Conservation (phyloP, 352 stramenopile genomes). For the Globisporangium yorkense region DNA sequence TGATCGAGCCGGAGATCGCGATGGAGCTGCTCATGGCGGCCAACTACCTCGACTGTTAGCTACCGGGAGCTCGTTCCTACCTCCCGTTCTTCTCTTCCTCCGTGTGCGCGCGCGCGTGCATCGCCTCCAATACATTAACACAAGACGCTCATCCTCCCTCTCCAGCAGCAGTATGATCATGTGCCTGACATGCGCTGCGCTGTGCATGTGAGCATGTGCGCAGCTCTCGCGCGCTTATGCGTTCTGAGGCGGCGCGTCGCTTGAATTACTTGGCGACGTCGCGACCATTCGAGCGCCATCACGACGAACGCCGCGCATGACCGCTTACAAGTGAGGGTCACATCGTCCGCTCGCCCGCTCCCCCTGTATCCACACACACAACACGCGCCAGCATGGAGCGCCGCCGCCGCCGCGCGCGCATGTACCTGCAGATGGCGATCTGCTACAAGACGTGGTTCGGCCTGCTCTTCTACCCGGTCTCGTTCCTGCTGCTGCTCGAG, state of each 20-base stretch:
- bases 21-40: conserved; percentile 96
- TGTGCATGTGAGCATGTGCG: too few species aligned
- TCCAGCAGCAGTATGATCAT: too few species aligned
- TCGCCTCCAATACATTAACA: too few species aligned
- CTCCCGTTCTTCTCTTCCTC: background rate
- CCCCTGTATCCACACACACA: background rate
- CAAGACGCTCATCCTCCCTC: too few species aligned
- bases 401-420: conserved; percentile 29
- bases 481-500: conserved; percentile 47
- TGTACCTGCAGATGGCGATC: conserved; percentile 56
- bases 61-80: background rate
- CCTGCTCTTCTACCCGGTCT: conserved; percentile 55
- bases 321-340: too few species aligned
- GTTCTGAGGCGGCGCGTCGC: too few species aligned
- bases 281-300: too few species aligned
- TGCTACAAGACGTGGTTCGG: conserved; percentile 50
- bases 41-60: conserved; percentile 95
- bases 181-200: too few species aligned
- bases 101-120: too few species aligned
- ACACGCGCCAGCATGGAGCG: conserved; percentile 13
- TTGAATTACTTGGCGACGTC: too few species aligned
- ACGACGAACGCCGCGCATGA: too few species aligned
- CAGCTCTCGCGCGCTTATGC: too few species aligned
- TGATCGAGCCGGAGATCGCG: conserved; percentile 97
- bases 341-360: background rate